These are phyloP conservation scores for Fusarium euwallaceae DNA, from an alignment of 2,329 filamentous ascomycete genomes.

Conservation along the genomic window DNA sequence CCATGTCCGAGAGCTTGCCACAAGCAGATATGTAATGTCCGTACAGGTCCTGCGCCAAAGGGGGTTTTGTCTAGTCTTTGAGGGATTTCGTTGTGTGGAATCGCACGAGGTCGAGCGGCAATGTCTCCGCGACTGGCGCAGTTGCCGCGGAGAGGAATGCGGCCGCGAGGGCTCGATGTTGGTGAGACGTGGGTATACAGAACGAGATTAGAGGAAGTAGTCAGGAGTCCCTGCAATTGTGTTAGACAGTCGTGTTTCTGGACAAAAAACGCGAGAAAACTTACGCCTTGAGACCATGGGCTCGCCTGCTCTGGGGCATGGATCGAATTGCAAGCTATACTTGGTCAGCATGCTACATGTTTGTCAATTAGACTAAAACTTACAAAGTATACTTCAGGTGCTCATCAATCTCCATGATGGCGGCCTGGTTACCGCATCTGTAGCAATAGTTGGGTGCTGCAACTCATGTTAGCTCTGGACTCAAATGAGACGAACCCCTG, in stretches of 20 bases:
- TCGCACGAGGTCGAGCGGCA: slow-evolving; percentile 48
- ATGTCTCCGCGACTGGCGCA: slow-evolving; percentile 30
- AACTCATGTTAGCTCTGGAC: slow-evolving; percentile 9
- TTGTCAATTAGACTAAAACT: slow-evolving; percentile 56
- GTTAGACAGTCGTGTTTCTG: slow-evolving; percentile 33
- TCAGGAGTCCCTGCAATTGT: slow-evolving; percentile 79
- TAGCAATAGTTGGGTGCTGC: slow-evolving; percentile 95
- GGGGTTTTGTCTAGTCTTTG: slow-evolving; percentile 32
- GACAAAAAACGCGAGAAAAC: slow-evolving; percentile 44
- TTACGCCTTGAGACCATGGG: slow-evolving; percentile 96
- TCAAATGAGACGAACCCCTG: not conserved
- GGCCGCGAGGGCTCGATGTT: slow-evolving; percentile 40
- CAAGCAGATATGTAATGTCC: slow-evolving; percentile 34
- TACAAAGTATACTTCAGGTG: slow-evolving; percentile 99
- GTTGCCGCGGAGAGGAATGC: slow-evolving; percentile 29
- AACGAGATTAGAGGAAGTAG: slow-evolving; percentile 88
- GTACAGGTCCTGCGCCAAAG: slow-evolving; percentile 39
- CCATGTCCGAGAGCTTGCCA: slow-evolving; percentile 36
- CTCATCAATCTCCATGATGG: slow-evolving; percentile 99
- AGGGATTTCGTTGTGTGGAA: slow-evolving; percentile 40
- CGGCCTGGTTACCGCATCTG: slow-evolving; percentile 97
- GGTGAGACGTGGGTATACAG: slow-evolving; percentile 45
- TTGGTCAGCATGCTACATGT: slow-evolving; percentile 43
- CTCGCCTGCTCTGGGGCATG: slow-evolving; percentile 95
- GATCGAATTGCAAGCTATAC: slow-evolving; percentile 95